Evolutionary conservation across 225 moss, liverwort and hornwort species (phyloP).

Genomic region (Takakia lepidozioides): DNA sequence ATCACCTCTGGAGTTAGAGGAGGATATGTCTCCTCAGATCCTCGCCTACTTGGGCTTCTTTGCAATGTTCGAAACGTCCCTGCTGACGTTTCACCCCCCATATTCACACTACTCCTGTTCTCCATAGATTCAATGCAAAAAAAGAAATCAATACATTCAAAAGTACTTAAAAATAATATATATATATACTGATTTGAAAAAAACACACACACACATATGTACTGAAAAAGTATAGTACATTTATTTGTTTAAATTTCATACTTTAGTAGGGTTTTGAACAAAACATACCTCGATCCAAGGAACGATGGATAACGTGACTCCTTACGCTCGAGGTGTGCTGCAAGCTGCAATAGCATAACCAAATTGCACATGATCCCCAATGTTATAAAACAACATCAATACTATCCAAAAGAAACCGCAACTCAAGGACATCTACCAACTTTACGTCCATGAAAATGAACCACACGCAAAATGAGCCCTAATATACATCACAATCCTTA

Average conservation of each 20-base stretch:
- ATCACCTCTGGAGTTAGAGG: conserved; percentile 63
- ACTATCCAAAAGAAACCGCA: conserved; percentile 10
- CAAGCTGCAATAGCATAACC: conserved; percentile 38
- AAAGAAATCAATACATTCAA: too few species aligned
- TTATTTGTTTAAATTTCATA: too few species aligned
- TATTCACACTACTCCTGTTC: conserved; percentile 69
- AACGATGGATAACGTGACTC: conserved; percentile 70
- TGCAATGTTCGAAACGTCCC: conserved; percentile 79
- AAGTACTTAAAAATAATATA: too few species aligned
- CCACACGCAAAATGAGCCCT: too few species aligned
- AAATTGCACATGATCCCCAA: conserved; percentile 8
- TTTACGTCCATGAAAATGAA: background rate
- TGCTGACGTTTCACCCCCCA: conserved; percentile 64
- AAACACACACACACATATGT: too few species aligned
- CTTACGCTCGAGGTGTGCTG: conserved; percentile 45
- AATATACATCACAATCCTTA: too few species aligned
- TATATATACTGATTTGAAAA: too few species aligned
- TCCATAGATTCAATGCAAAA: too few species aligned
- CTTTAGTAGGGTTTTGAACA: too few species aligned
- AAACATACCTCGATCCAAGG: conserved; percentile 63
- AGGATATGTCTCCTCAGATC: conserved; percentile 65
- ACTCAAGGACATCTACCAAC: conserved; percentile 8
- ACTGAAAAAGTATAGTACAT: too few species aligned
- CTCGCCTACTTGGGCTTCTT: conserved; percentile 68
- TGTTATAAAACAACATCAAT: conserved; percentile 11